These are phyloP conservation scores for Phaeosphaeria sp. DNA, from an alignment of 2,329 filamentous ascomycete species.

Conservation along the genomic window DNA sequence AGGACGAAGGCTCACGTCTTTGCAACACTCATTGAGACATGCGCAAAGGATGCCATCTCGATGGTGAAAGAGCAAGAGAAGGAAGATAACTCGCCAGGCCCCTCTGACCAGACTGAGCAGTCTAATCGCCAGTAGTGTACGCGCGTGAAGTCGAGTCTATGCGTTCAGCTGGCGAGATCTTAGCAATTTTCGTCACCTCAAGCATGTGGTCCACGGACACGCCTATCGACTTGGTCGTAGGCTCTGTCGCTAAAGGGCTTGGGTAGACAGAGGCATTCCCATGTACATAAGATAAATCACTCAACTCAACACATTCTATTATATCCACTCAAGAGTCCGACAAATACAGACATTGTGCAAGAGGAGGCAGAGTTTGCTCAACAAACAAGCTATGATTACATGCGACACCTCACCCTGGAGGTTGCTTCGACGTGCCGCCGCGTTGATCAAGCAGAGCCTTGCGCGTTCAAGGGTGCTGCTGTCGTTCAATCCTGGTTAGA, in stretches of 20 bases:
- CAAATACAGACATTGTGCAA: background rate
- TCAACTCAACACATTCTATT: background rate
- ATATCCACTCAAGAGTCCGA: background rate
- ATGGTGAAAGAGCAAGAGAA: background rate
- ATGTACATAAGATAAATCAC: background rate
- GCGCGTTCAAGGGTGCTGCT: background rate
- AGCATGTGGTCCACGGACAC: too few species aligned
- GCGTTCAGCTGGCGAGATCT: too few species aligned
- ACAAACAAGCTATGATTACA: background rate
- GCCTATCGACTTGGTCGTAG: too few species aligned
- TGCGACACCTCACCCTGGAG: background rate
- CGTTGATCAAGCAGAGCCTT: background rate
- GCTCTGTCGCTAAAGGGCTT: too few species aligned
- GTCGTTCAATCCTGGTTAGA: background rate
- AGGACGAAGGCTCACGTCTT: conserved; percentile 5
- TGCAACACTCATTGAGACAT: conserved; percentile 1
- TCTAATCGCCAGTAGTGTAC: background rate
- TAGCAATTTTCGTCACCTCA: too few species aligned
- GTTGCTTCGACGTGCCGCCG: background rate
- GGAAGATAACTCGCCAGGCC: too few species aligned
- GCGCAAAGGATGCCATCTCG: background rate
- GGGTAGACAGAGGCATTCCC: background rate
- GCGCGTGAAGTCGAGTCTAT: too few species aligned
- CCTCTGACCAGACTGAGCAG: background rate
- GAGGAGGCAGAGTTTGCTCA: background rate